Conservation (phyloP, 1,139 yeast species). For the Eremothecium cymbalariae region DNA sequence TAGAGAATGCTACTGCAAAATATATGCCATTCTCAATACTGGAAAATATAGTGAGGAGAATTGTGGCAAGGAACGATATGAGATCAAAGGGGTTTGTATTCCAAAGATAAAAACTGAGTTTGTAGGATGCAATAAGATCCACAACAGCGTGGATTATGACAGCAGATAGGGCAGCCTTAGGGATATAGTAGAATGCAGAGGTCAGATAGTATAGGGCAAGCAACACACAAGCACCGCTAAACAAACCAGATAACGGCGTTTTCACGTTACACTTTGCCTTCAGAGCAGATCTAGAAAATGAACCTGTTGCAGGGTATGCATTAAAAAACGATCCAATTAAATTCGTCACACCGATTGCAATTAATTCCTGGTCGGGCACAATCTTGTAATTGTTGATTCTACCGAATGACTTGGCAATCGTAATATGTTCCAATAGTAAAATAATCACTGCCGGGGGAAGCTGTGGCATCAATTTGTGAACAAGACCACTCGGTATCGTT, state of each 20-base stretch:
- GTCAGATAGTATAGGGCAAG: conserved; percentile 82
- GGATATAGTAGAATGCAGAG: conserved; percentile 76
- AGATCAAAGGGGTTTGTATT: conserved; percentile 67
- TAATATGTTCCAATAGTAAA: conserved; percentile 81
- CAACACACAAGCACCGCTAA: conserved; percentile 82
- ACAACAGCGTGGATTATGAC: conserved; percentile 93
- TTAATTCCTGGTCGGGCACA: conserved; percentile 85
- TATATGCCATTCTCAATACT: conserved; percentile 85
- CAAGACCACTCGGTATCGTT: conserved; percentile 54
- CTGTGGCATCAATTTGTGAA: conserved; percentile 59
- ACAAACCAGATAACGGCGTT: conserved; percentile 88
- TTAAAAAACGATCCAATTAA: conserved; percentile 83
- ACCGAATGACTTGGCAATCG: conserved; percentile 89
- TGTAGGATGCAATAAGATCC: conserved; percentile 70
- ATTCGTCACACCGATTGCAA: conserved; percentile 91
- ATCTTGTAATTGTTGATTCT: conserved; percentile 86
- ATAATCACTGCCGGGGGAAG: conserved; percentile 80
- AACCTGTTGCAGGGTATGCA: conserved; percentile 95
- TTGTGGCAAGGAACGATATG: conserved; percentile 67
- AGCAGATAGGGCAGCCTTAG: conserved; percentile 80
- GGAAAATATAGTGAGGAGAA: conserved; percentile 70
- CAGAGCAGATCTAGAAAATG: conserved; percentile 89
- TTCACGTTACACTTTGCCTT: conserved; percentile 94
- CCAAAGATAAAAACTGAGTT: conserved; percentile 69
- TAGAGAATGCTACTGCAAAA: conserved; percentile 80